phyloP scores from a whole-genome alignment of 1,284 basidiomycete genomes.

The Microbotryomycetes sp. region DNA sequence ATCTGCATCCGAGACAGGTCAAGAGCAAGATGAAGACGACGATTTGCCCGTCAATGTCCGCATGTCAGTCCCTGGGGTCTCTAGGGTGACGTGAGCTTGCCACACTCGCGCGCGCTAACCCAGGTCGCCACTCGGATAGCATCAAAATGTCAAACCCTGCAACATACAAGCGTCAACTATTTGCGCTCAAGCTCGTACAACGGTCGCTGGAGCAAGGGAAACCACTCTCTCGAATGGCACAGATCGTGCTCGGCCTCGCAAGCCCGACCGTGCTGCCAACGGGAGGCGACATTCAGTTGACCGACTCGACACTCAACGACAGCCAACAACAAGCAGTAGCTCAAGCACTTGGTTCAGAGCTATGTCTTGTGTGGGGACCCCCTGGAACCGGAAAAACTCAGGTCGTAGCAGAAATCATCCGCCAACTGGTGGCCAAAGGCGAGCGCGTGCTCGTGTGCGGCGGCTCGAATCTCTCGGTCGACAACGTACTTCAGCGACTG shows the following conservation, averaged over 20 bases:
- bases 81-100: too few relatives aligned
- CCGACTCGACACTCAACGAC: neutral
- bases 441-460: conserved; percentile 70
- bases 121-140: too few relatives aligned
- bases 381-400: conserved; percentile 87
- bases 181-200: neutral
- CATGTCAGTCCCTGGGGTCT: too few relatives aligned
- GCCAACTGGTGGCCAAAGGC: conserved; percentile 60
- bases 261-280: too few relatives aligned
- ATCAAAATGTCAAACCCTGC: neutral
- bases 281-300: too few relatives aligned
- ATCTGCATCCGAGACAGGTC: neutral
- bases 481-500: conserved; percentile 41
- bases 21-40: neutral
- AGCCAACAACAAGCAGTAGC: neutral
- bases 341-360: neutral
- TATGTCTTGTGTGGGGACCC: conserved; percentile 81
- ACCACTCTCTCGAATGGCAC: too few relatives aligned
- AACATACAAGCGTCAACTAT: neutral
- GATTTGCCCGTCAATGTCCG: neutral
- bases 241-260: too few relatives aligned
- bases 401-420: conserved; percentile 81
- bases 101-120: too few relatives aligned
- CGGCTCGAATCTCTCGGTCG: conserved; percentile 80
- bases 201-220: too few relatives aligned